Conservation (phyloP, 2,329 filamentous ascomycete genomes). For the Arachnopeziza araneosa region DNA sequence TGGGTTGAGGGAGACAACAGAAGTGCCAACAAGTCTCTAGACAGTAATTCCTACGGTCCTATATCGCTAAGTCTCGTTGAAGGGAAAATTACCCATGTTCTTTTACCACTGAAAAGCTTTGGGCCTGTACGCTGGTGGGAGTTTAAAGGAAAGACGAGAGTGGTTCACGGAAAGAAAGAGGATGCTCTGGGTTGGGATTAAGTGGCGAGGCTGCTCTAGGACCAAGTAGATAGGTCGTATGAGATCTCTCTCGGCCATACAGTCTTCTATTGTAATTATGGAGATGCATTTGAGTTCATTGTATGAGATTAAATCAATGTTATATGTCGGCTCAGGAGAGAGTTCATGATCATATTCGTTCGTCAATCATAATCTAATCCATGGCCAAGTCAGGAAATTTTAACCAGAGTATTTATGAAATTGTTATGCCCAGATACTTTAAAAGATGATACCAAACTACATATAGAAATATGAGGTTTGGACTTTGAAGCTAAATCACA, state of each 20-base stretch:
- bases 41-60: conserved; percentile 89
- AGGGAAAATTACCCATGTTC: conserved; percentile 65
- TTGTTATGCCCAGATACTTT: background rate
- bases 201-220: background rate
- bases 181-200: conserved; percentile 14
- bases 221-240: background rate
- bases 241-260: too few species aligned
- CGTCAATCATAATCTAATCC: too few species aligned
- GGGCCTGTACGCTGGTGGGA: conserved; percentile 55
- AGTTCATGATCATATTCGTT: too few species aligned
- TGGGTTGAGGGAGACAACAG: conserved; percentile 84
- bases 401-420: too few species aligned
- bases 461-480: too few species aligned
- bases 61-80: conserved; percentile 70
- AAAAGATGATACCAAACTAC: background rate
- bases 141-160: conserved; percentile 35
- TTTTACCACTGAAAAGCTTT: conserved; percentile 61
- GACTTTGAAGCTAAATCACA: background rate
- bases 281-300: too few species aligned
- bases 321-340: too few species aligned
- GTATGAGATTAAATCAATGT: too few species aligned
- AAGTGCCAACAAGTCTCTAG: conserved; percentile 60
- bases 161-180: conserved; percentile 31
- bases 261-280: too few species aligned
- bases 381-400: too few species aligned